Base-by-base conservation (phyloP, 306 rosid species). In the Spatholobus suberectus region DNA sequence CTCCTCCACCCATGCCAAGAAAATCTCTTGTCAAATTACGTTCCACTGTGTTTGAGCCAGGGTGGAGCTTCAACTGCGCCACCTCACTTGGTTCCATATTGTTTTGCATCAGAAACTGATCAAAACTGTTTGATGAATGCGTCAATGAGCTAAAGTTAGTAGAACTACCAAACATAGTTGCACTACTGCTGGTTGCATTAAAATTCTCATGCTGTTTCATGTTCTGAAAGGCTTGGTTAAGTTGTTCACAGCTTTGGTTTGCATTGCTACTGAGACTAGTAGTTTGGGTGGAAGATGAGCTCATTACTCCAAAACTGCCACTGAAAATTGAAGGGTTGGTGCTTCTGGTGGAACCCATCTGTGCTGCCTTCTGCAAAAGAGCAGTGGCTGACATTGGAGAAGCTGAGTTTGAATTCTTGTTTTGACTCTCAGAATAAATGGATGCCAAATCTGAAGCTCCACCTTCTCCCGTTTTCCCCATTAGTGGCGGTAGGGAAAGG, bases 361-460 rank as follows among this genome's bases (percentile, higher is more conserved):
- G 90, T 17, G 92, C 92, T 62, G 92, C 92, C 11, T 89, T 85
- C 59, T 87, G 87, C 29, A 89, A 70, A 70, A 89, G 81, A 0
- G 92, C 92, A 23, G 92, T 89, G 3, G 92, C 92, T 15, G 92
- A 89, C 97, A 94, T 90, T 2, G 97, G 92, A 1, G 89, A 80
- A 20, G 86, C 13, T 0, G 88, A 82, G 35, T 81, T 81, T 66
- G 74, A 34, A 32, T 63, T 57, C 24, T 77, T 65, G 52, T 20
- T 77, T 77, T 77, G 82, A 51, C 40, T 15, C 51, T 78, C 75
- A 8, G 82, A 66, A 21, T 66, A 78, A 13, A 78, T 66, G 8
- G 75, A 32, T 66, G 66, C 65, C 49, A 81, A 51, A 17, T 74
- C 80, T 75, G 76, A 61, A 77, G 21, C 18, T 20, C 63, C 74